These are phyloP conservation scores for Hansenula sp. DNA, from an alignment of 1,139 yeast species.

Conservation along the genomic window DNA sequence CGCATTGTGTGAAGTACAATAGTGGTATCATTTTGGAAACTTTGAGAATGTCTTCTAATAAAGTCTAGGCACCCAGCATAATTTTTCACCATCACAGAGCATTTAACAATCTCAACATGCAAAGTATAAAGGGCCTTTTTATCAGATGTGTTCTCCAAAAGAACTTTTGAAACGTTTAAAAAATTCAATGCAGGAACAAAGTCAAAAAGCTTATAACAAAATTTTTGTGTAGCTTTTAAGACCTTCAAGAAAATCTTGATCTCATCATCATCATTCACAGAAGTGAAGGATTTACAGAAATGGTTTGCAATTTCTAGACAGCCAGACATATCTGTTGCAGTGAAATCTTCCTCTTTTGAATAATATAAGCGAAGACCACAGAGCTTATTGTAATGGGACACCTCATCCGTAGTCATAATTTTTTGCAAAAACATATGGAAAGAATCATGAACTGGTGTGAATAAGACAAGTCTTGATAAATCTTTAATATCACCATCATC, in stretches of 20 bases:
- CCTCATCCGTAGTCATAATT: slow-evolving; percentile 25
- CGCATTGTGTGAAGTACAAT: slow-evolving; percentile 32
- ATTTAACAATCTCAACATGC: slow-evolving; percentile 13
- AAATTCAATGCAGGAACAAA: slow-evolving; percentile 14
- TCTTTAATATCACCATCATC: slow-evolving; percentile 33
- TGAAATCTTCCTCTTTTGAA: not conserved
- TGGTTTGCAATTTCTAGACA: slow-evolving; percentile 15
- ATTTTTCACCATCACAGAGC: slow-evolving; percentile 10
- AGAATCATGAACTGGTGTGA: slow-evolving; percentile 34
- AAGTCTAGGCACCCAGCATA: slow-evolving; percentile 9
- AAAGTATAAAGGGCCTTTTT: slow-evolving; percentile 3
- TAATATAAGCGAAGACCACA: slow-evolving; percentile 41
- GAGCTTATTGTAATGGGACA: slow-evolving; percentile 32
- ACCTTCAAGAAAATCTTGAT: slow-evolving; percentile 9
- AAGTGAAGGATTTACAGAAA: slow-evolving; percentile 11
- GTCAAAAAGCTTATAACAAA: slow-evolving; percentile 14
- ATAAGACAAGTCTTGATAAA: slow-evolving; percentile 35
- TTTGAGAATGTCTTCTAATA: slow-evolving; percentile 8
- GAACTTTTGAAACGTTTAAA: slow-evolving; percentile 5
- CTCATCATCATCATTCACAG: slow-evolving; percentile 7
- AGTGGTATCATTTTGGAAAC: slow-evolving; percentile 11
- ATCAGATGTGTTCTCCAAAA: slow-evolving; percentile 3
- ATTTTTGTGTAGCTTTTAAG: slow-evolving; percentile 8
- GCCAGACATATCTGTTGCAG: slow-evolving; percentile 4
- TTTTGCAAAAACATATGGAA: slow-evolving; percentile 26